Evolutionary conservation across 805 yeast genomes (phyloP).

Genomic region (Candida montana): DNA sequence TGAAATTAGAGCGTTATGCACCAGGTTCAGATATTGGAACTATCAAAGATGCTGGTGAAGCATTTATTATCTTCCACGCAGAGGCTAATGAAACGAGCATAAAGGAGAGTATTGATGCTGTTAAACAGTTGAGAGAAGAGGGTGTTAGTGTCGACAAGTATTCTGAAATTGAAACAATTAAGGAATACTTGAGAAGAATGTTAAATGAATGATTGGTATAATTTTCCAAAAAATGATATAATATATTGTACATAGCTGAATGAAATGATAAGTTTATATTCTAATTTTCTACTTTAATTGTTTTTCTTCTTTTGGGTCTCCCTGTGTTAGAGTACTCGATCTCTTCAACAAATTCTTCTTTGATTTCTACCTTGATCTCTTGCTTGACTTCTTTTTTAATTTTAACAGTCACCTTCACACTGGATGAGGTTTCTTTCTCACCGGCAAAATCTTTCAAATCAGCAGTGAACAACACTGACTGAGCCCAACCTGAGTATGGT

Average conservation of each 20-base stretch:
- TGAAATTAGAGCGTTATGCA: constrained; percentile 56
- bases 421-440: constrained; percentile 44
- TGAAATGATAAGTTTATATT: not conserved
- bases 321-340: constrained; percentile 24
- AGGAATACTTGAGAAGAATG: constrained; percentile 21
- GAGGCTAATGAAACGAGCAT: constrained; percentile 38
- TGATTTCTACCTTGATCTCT: constrained; percentile 4
- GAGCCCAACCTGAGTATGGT: constrained; percentile 97
- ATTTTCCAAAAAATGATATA: not conserved
- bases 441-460: constrained; percentile 69
- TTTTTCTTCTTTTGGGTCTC: constrained; percentile 25
- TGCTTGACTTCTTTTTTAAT: constrained; percentile 7
- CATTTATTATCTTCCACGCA: constrained; percentile 42
- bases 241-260: constrained; percentile 6
- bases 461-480: constrained; percentile 85
- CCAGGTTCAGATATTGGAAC: constrained; percentile 27
- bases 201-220: constrained; percentile 11
- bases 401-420: constrained; percentile 22
- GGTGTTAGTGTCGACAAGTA: constrained; percentile 27
- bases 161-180: constrained; percentile 32
- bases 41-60: constrained; percentile 35
- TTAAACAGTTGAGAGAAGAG: constrained; percentile 43
- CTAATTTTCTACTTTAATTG: constrained; percentile 7
- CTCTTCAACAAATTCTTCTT: constrained; percentile 9
- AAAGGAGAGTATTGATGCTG: constrained; percentile 33